Conservation (phyloP, 768 basidiomycete genomes). For the Hygrophorus pudorinus region DNA sequence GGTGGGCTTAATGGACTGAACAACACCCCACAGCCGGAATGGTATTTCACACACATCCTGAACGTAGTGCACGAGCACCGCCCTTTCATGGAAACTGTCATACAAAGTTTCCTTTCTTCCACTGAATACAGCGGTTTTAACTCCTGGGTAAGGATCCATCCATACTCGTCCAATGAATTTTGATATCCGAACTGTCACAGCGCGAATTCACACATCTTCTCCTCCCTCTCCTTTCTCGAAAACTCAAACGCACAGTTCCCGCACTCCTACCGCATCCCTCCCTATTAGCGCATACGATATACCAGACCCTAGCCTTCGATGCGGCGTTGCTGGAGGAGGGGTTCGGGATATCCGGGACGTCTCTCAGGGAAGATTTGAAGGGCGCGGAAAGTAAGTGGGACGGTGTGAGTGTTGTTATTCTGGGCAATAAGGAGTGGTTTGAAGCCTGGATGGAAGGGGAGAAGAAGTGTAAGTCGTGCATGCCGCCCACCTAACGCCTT, state of each 20-base stretch:
- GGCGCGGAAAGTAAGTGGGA: constrained; percentile 36
- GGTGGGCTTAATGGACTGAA: neutral
- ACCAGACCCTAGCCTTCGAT: constrained; percentile 87
- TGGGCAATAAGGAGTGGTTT: constrained; percentile 85
- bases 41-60: constrained; percentile 89
- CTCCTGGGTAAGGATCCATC: constrained; percentile 53
- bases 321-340: constrained; percentile 64
- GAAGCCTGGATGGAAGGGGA: constrained; percentile 86
- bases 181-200: constrained; percentile 27
- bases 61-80: constrained; percentile 83
- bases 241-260: constrained; percentile 68
- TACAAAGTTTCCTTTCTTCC: constrained; percentile 62
- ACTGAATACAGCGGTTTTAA: constrained; percentile 55
- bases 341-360: constrained; percentile 51
- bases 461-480: constrained; percentile 60
- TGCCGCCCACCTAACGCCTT: constrained; percentile 5
- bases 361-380: constrained; percentile 13
- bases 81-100: constrained; percentile 62
- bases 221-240: constrained; percentile 65
- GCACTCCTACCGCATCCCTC: constrained; percentile 67
- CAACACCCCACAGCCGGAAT: constrained; percentile 69
- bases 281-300: constrained; percentile 89
- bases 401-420: constrained; percentile 73
- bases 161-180: constrained; percentile 1
- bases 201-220: constrained; percentile 76